phyloP scores from a whole-genome alignment of 805 yeast genomes.

The Jamesozyma lodderae region DNA sequence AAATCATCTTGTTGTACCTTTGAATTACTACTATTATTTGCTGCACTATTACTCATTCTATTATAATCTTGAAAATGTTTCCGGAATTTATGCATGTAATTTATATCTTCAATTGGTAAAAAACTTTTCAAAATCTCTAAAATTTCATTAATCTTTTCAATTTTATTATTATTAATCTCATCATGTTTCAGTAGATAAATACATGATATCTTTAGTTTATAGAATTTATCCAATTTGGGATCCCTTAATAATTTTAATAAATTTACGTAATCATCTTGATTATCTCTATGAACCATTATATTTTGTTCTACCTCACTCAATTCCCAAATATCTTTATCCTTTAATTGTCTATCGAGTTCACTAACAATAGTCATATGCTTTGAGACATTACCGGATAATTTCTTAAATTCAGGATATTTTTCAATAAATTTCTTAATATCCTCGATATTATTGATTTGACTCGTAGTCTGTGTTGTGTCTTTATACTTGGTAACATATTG shows the following conservation, averaged over 20 bases:
- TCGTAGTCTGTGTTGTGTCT: conserved; percentile 61
- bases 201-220: conserved; percentile 64
- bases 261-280: conserved; percentile 45
- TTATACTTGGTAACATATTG: conserved; percentile 78
- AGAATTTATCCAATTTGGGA: conserved; percentile 38
- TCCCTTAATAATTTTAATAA: conserved; percentile 45
- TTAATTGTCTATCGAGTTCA: conserved; percentile 72
- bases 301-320: conserved; percentile 87
- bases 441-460: conserved; percentile 62
- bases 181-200: conserved; percentile 71
- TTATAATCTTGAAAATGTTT: conserved; percentile 17
- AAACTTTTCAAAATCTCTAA: conserved; percentile 32
- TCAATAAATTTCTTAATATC: conserved; percentile 90
- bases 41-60: not conserved
- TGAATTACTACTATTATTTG: no score
- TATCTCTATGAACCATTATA: conserved; percentile 57
- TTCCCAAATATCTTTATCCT: conserved; percentile 60
- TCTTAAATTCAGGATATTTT: conserved; percentile 88
- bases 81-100: conserved; percentile 39
- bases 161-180: conserved; percentile 32
- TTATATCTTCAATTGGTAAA: conserved; percentile 33
- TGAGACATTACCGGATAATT: conserved; percentile 76
- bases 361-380: conserved; percentile 88
- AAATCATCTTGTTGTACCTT: conserved; percentile 17
- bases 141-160: conserved; percentile 41